Evolutionary conservation across 139 green algal species (phyloP), one percentile per base, ranked within the genome.

Genomic region (Yamagishiella unicocca): DNA sequence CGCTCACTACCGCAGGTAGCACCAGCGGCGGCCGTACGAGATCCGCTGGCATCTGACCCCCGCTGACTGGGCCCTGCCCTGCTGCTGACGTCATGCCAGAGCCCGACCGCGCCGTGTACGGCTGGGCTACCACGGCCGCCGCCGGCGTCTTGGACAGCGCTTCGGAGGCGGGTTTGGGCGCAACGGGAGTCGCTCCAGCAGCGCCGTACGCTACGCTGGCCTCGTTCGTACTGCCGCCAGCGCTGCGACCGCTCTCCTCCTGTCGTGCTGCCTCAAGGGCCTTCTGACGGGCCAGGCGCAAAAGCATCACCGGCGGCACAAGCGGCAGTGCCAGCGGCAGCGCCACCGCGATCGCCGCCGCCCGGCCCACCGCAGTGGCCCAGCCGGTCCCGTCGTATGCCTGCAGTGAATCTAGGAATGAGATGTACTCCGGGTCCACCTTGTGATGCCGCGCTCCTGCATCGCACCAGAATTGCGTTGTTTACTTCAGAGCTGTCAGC

Each of bases 371-470:
- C 14, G 31, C 64, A 0, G 80, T 1, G 12, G 4, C 62, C 80
- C 33, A 45, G 8, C 46, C 76, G 0, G 76, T 31, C 2, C 81
- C 14, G 22, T 87, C 50, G 54, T 90, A 92, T 33, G 85, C 19
- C 74, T 73, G 12, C 50, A 92, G 73, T 25, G 50, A 83, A 24
- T 76, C 71, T 31, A 92, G 81, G 38, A 75, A 87, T 21, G 72
- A 27, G 5, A 87, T 37, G 64, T 92, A 92, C 4, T 46, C 29
- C 0, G 72, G 64, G 38, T 88, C 66, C 22, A 92, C 53, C 9
- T 55, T 58, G 74, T 90, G 67, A 31, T 90, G 66, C 1, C 72
- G 46, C 14, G 73, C 89, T 21, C 89, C 89, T 92, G 78, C 73
- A n/a, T n/a, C n/a, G n/a, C n/a, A n/a, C n/a, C n/a, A n/a, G n/a